Base-by-base conservation (phyloP, 768 basidiomycete genomes). In the Phylloporus sp. region DNA sequence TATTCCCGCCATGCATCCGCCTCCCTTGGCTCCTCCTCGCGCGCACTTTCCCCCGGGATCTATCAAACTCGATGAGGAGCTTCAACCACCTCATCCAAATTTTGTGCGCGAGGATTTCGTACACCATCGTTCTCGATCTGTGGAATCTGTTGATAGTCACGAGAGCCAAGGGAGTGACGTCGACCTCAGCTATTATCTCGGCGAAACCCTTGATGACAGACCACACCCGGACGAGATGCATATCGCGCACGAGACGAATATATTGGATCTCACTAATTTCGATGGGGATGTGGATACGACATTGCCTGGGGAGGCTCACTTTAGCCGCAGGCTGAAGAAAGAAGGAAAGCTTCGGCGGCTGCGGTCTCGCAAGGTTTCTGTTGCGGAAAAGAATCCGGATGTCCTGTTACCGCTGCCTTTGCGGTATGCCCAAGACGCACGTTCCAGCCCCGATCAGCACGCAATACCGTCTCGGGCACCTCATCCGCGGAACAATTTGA, bases 241-340 rank as follows among this genome's bases (percentile, higher is more conserved):
- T 41, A 59, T 70, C 2, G 69, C 72, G 4, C 75, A 76, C 49
- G 76, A 79, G 52, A 73, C 73, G 36, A 76, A 81, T 47, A 74
- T 80, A 1, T 68, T 86, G 5, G 86, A 90, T 56, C 69, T 86
- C 52, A 87, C 87, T 5, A 85, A 88, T 60, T 91, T 88, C 60
- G 86, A 90, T 53, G 88, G 87, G 23, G 88, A 91, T 55, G 73
- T 84, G 38, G 81, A 86, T 53, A 70, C 77, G 13, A 68, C 72
- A 15, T 65, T 80, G 18, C 81, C 80, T 2, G 84, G 79, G 8
- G 87, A 89, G 58, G 71, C 62, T 9, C 66, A 70, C 53, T 70
- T 91, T 23, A 82, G 76, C 46, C 63, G 69, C 26, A 69, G 66
- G 27, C 67, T 91, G 28, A 76, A 75, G 64, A 80, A 80, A 61